A percentile compares a stretch with the other conserved stretches of the same genome.
These are phyloP conservation scores for Lichtheimia hyalospora DNA, from an alignment of 371 early-diverging fungal species.

Conservation along the genomic window DNA sequence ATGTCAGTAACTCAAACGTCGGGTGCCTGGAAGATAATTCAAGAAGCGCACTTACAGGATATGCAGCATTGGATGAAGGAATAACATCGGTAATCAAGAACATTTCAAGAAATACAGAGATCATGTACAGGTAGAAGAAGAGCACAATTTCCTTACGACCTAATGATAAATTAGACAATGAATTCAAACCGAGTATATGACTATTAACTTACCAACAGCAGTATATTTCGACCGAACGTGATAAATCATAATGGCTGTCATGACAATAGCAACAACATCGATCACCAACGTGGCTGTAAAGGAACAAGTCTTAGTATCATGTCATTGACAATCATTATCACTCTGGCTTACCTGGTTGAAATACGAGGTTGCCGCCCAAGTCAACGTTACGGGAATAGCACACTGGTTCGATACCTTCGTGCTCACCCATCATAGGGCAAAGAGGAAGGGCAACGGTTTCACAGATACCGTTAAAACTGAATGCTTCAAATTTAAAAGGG, in stretches of 20 bases:
- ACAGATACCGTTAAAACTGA: slow-evolving; percentile 87
- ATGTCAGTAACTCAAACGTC: background rate
- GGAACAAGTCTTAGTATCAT: background rate
- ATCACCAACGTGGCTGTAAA: slow-evolving; percentile 77
- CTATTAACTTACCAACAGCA: slow-evolving; percentile 80
- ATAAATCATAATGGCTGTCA: slow-evolving; percentile 97
- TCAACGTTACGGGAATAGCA: slow-evolving; percentile 95
- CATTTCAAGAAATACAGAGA: slow-evolving; percentile 83
- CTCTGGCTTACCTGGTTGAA: slow-evolving; percentile 78
- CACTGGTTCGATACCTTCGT: slow-evolving; percentile 79
- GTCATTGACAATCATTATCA: background rate
- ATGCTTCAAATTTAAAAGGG: slow-evolving; percentile 66
- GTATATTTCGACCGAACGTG: slow-evolving; percentile 96
- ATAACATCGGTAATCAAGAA: slow-evolving; percentile 88
- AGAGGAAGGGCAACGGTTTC: slow-evolving; percentile 78
- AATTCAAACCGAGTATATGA: background rate
- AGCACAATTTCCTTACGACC: slow-evolving; percentile 96
- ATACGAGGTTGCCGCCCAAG: slow-evolving; percentile 73
- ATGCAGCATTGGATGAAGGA: slow-evolving; percentile 75
- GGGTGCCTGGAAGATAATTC: background rate
- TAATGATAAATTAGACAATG: slow-evolving; percentile 17
- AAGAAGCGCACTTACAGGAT: slow-evolving; percentile 69
- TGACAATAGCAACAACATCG: slow-evolving; percentile 88
- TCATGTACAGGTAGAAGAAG: slow-evolving; percentile 95
- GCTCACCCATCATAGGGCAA: slow-evolving; percentile 84